Conservation (phyloP, 1,284 basidiomycete species). For the Trichosporon sp. region DNA sequence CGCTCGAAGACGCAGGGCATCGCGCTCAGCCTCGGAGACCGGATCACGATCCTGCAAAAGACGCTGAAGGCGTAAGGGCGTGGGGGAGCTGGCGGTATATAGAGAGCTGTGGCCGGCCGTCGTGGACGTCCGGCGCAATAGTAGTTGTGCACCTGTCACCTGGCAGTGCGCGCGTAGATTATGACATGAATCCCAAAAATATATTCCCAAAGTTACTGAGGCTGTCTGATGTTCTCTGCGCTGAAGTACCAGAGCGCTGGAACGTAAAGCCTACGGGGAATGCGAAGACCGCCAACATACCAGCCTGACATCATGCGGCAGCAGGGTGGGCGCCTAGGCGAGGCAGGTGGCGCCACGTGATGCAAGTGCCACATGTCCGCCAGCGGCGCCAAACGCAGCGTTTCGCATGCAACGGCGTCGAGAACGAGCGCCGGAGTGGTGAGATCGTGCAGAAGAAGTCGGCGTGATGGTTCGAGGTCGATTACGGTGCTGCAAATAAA, state of each 20-base stretch:
- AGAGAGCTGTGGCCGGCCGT: neutral
- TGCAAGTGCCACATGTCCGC: neutral
- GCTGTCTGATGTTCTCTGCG: too few relatives aligned
- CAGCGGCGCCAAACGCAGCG: neutral
- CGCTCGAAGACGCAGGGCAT: slow-evolving; percentile 95
- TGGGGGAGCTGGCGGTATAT: neutral
- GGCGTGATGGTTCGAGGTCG: neutral
- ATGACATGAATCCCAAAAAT: neutral
- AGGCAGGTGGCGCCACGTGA: neutral
- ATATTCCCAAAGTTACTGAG: too few relatives aligned
- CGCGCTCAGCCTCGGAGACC: slow-evolving; percentile 85
- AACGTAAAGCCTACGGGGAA: neutral
- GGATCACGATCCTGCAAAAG: slow-evolving; percentile 56
- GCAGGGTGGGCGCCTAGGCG: neutral
- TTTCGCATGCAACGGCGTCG: neutral
- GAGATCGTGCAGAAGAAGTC: neutral
- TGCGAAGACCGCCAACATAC: neutral
- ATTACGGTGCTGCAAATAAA: neutral
- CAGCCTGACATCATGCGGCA: neutral
- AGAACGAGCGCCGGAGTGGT: neutral
- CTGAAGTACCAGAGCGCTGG: neutral
- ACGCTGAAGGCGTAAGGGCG: slow-evolving; percentile 18
- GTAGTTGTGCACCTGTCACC: neutral
- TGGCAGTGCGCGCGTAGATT: neutral
- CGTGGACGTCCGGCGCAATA: neutral